Evolutionary conservation across 805 yeast species (phyloP), one percentile per base, ranked within the genome.

Genomic region (Metschnikowia lachancei): DNA sequence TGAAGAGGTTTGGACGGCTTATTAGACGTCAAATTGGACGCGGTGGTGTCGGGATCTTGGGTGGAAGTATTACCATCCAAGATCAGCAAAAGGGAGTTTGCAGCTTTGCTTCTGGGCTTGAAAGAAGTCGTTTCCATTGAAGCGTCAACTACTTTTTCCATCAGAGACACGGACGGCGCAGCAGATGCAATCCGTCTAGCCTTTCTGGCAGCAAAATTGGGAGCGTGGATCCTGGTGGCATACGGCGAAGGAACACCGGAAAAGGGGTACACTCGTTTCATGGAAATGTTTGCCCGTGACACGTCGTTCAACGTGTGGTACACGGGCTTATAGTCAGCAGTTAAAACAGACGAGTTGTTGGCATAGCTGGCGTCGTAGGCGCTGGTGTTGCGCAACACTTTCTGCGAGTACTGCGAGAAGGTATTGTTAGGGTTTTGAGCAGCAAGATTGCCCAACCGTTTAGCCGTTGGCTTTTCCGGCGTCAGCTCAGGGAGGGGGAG

Each of bases 51-150:
- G 3, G 47, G 14, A 9, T 36, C 48, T 12, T 42, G 35, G 1
- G 26, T 7, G 13, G 39, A n/a, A 19, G 9, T 22, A 17, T 55
- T 50, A 8, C 63, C 67, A 50, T 71, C 76, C 35, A 72, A 58
- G 36, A 70, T 64, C 3, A 80, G 74, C 36, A 77, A 57, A 39
- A 78, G 61, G 1, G 81, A 74, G 42, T 76, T 64, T 1, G 82
- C 82, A 0, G 82, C 72, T 30, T 66, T 69, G 50, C 79, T 75
- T 43, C 73, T 45, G 47, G 64, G 66, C 49, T 65, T 64, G 41
- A 54, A 47, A 11, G 45, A 19, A 2, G 43, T 14, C 18, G 49
- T 4, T 18, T 34, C 49, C 18, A 37, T 24, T 20, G 51, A 28
- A 14, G 50, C 17, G 18, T 28, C 34, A 3, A 50, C 39, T 4